These are phyloP conservation scores for Durio zibethinus DNA, from an alignment of 345 rosid species.

Conservation along the genomic window DNA sequence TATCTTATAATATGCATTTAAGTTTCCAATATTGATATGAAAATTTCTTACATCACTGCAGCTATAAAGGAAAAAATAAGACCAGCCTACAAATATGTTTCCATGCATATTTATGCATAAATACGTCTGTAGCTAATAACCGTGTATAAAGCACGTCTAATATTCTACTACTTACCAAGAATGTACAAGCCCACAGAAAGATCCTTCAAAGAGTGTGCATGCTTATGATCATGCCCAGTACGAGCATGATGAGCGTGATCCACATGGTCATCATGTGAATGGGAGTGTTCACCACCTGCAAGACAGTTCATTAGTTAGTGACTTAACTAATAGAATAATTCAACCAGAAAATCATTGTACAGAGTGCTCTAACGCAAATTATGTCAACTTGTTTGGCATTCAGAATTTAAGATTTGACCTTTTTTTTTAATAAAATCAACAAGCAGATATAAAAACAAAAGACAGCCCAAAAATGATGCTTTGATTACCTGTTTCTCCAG, in stretches of 20 bases:
- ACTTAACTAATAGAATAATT: conserved; percentile 2
- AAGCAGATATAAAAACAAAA: conserved; percentile 1
- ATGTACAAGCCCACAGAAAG: conserved; percentile 85
- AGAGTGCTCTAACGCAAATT: neutral
- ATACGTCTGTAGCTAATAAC: neutral
- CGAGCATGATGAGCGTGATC: conserved; percentile 46
- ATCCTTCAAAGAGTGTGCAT: conserved; percentile 73
- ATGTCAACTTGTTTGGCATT: neutral
- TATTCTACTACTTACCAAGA: conserved; percentile 50
- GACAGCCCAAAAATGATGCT: neutral
- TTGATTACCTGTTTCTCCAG: neutral
- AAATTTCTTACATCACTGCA: neutral
- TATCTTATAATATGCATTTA: neutral
- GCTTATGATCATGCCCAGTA: conserved; percentile 43
- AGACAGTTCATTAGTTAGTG: conserved; percentile 11
- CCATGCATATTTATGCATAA: neutral
- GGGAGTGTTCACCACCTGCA: conserved; percentile 85
- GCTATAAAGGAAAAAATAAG: neutral
- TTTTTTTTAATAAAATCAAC: neutral
- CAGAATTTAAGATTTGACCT: neutral
- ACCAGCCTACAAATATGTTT: neutral
- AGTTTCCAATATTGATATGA: neutral
- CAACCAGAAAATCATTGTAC: neutral
- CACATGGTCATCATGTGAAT: conserved; percentile 56
- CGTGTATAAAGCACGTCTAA: neutral